Percentiles rank a stretch among this genome's conserved stretches.
These are phyloP conservation scores for Yarrowia porcina DNA, from an alignment of 805 yeast genomes.

Conservation along the genomic window DNA sequence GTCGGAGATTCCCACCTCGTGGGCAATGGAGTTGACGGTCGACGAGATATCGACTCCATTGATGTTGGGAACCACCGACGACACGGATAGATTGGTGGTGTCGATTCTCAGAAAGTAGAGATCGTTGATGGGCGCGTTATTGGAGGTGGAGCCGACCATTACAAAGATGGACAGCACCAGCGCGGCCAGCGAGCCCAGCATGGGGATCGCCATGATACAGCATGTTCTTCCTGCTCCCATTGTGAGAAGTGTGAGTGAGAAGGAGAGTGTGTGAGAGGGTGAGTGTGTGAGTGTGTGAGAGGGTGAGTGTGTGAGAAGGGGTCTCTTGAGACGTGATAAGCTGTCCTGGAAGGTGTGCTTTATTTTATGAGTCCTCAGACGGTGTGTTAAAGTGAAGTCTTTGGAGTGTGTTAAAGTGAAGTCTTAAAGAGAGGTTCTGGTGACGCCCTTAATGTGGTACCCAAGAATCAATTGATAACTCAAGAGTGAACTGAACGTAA, in stretches of 20 bases:
- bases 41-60: conserved; percentile 26
- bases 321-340: too few species aligned
- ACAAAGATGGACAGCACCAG: conserved; percentile 49
- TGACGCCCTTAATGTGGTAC: too few species aligned
- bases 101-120: conserved; percentile 51
- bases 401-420: too few species aligned
- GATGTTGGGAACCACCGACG: conserved; percentile 29
- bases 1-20: conserved; percentile 44
- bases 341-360: too few species aligned
- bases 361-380: too few species aligned
- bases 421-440: too few species aligned
- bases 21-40: conserved; percentile 28
- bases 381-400: too few species aligned
- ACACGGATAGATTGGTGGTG: conserved; percentile 39
- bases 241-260: not conserved
- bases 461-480: too few species aligned
- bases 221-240: conserved; percentile 36
- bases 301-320: not conserved
- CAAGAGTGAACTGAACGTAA: too few species aligned
- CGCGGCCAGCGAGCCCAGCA: conserved; percentile 41
- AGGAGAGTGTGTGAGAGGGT: not conserved
- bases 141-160: conserved; percentile 50
- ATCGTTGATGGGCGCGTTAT: conserved; percentile 43
- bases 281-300: not conserved
- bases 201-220: conserved; percentile 38